phyloP scores from a whole-genome alignment of 495 filamentous ascomycete species.

The Penicillium soppii region DNA sequence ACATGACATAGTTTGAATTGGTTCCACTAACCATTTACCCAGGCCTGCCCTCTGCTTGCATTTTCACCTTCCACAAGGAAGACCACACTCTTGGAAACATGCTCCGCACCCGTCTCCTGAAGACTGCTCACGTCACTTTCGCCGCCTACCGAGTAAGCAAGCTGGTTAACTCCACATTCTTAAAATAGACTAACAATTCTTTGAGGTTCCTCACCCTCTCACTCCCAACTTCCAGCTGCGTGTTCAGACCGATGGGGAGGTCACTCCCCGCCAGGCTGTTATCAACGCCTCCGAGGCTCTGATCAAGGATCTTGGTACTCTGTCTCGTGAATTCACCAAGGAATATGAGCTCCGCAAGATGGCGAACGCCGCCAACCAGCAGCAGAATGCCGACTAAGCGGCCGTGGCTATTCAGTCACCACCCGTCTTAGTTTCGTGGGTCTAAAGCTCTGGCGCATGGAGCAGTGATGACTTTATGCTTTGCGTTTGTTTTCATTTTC shows the following conservation, averaged over 20 bases:
- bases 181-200: neutral
- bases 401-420: constrained; percentile 1
- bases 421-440: constrained; percentile 4
- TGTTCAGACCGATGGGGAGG: constrained; percentile 84
- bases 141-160: constrained; percentile 79
- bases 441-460: constrained; percentile 14
- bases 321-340: constrained; percentile 88
- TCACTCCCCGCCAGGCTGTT: constrained; percentile 86
- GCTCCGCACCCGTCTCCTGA: constrained; percentile 75
- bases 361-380: constrained; percentile 56
- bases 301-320: constrained; percentile 69
- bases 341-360: constrained; percentile 94
- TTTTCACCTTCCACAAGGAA: constrained; percentile 94
- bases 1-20: neutral
- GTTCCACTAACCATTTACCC: constrained; percentile 11
- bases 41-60: constrained; percentile 79
- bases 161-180: neutral
- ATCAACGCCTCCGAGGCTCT: constrained; percentile 72
- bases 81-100: constrained; percentile 96
- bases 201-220: constrained; percentile 78
- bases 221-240: constrained; percentile 83
- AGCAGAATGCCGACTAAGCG: constrained; percentile 32
- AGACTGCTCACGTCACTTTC: constrained; percentile 76
- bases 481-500: constrained; percentile 12
- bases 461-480: constrained; percentile 8